Evolutionary conservation across 257 asterid genomes (phyloP).

Genomic region (Sherardia arvensis): DNA sequence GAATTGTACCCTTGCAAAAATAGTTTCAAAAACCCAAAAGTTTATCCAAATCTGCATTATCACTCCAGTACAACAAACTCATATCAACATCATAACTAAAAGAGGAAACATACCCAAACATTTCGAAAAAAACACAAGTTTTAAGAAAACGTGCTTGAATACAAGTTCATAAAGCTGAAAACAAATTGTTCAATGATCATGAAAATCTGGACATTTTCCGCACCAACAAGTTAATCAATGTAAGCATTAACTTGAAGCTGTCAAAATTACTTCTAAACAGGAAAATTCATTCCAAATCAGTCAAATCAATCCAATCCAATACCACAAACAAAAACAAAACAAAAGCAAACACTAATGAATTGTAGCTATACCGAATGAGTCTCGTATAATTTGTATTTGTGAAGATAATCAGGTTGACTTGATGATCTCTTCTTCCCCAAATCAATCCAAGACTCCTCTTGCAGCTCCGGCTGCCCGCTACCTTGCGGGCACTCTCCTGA

Average conservation of each 20-base stretch:
- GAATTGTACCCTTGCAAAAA: too few species aligned
- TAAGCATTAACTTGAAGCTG: neutral
- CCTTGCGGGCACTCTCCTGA: conserved; percentile 16
- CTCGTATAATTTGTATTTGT: conserved; percentile 77
- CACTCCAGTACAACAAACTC: too few species aligned
- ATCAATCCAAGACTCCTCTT: conserved; percentile 10
- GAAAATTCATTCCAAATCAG: neutral
- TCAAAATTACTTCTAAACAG: neutral
- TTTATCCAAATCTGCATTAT: too few species aligned
- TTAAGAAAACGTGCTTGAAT: too few species aligned
- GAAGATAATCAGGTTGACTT: conserved; percentile 29
- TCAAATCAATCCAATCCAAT: too few species aligned
- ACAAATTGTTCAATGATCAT: too few species aligned
- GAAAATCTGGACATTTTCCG: neutral
- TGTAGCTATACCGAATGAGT: conserved; percentile 66
- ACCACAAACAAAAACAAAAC: too few species aligned
- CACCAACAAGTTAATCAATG: neutral
- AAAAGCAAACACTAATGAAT: neutral
- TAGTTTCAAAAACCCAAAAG: too few species aligned
- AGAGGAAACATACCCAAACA: too few species aligned
- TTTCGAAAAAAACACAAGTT: too few species aligned
- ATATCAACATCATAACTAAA: too few species aligned
- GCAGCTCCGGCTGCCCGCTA: neutral
- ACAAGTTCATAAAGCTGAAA: too few species aligned
- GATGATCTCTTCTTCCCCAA: conserved; percentile 9